Base-by-base conservation (phyloP, 2,329 filamentous ascomycete genomes). In the Aspergillus carbonarius region DNA sequence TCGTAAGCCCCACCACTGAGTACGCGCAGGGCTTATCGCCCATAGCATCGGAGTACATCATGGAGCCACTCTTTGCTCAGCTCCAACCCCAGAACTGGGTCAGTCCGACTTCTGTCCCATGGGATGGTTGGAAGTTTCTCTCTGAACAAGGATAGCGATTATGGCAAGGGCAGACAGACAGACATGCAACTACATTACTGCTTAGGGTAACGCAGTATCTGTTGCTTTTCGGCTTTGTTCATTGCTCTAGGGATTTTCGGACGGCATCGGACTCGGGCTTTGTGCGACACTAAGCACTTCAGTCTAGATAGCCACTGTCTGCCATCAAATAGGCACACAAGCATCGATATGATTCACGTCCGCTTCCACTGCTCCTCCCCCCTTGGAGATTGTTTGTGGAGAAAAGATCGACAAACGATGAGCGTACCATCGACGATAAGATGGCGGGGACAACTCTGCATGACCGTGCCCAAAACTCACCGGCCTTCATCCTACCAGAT, bases 1-100 rank as follows among this genome's bases (percentile, higher is more conserved):
- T 60, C 30, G 37, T 60, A 60, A 61, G 50, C 27, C 54, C 63
- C 55, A 25, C 62, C 18, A 46, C 63, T 23, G 55, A 54, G 50
- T 53, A 60, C 62, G 30, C 27, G 39, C 60, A 56, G 35, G 27
- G 54, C 17, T 57, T 53, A 23, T 49, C 57, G 9, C 50, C 60
- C 5, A 51, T 46, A 10, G 35, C 57, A 4, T 18, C 52, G 27
- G 60, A 63, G 12, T 59, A 51, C 18, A 54, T 61, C 44, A 34
- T 52, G 10, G 61, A 64, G 42, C 44, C 59, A 25, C 60, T 62
- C 12, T 57, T 55, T 58, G 55, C 69, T 2, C 68, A 70, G 25
- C 60, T 75, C 30, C 68, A 74, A 35, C 68, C 71, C 8, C 70
- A 74, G 48, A 70, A 72, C 42, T 74, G 72, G 72, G 57, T 75